Base-by-base conservation (phyloP, 768 basidiomycete genomes). In the Mycena sanguinolenta region DNA sequence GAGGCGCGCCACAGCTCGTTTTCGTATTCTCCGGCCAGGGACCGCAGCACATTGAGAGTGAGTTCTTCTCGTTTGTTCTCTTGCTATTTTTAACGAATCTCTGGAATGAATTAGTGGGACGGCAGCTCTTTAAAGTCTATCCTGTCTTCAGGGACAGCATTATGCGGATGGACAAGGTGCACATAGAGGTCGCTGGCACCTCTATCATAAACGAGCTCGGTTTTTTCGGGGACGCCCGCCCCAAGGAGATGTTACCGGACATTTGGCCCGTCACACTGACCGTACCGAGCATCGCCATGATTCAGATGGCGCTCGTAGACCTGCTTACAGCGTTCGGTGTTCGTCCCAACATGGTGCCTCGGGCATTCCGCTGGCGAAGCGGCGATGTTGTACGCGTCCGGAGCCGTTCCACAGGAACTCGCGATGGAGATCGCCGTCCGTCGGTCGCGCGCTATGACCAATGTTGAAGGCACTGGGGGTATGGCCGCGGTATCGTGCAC, bases 351-450 rank as follows among this genome's bases (percentile, higher is more conserved):
- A 73, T 77, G 6, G 72, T 86, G n/a, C 13, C 60, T 86, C 16
- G 86, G 86, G 0, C 85, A 86, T 74, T 86, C 85, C 17, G 84
- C 84, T 17, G 86, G 86, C 14, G 86, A 87, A 69, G 82, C 84
- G 0, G 82, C 82, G 0, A 59, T 85, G 42, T 65, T 84, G 16
- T 85, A 85, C 64, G 81, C 84, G 0, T 85, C 84, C 6, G 84
- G 85, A 16, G 84, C 86, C 4, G 77, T 73, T 2, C 71, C 82
- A 0, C 80, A 82, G 57, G 78, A 76, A 0, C 75, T 84, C 77
- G 84, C 83, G 2, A 57, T 87, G 42, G 83, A 86, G 70, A 69
- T 87, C 17, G 80, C 85, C 0, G 81, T 86, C 53, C 80, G 79
- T 46, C 82, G 85, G 32, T 82, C 82, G 25, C 64, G 67, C 30